Evolutionary conservation across 2,329 filamentous ascomycete genomes (phyloP), one percentile per base, ranked within the genome.

Genomic region (Cordyceps farinosa): DNA sequence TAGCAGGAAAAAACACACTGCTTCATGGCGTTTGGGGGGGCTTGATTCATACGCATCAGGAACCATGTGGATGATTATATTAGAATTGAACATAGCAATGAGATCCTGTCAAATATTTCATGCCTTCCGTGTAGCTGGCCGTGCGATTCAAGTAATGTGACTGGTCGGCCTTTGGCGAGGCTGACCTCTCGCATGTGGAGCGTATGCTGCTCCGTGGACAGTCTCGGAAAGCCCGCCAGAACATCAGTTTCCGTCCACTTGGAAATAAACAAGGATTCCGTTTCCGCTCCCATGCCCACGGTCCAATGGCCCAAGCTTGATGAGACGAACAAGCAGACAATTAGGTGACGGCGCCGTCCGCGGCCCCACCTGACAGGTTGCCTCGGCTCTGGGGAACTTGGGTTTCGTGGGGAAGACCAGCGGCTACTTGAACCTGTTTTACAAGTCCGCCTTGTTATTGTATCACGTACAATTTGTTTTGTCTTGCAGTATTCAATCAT

Each of bases 311-410:
- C 9, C 9, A 38, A 22, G 22, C 22, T 38, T 38, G 36, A 15
- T 42, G 22, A 10, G 8, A 11, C 30, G 29, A 13, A 13, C 11
- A 17, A 10, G 36, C 5, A 36, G 40, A 13, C 27, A 47, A n/a
- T 42, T n/a, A 36, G 30, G 8, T 17, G 29, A 32, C 42, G n/a
- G 30, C 42, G 54, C 30, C 42, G 42, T 36, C 54, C 30, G 44
- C 56, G 44, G 56, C 32, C 45, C 56, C 56, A 59, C 56, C 56
- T 50, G 27, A 22, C 34, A 34, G 9, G 52, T 59, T 40, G 56
- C 56, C 56, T 59, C 56, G 56, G 56, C 56, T 59, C 56, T 59
- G 56, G 56, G 56, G 56, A 48, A 48, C 8, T 17, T n/a, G 11
- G 7, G 45, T 38, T 58, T 29, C 55, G n/a, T 48, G 42, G 56